Evolutionary conservation across 2,329 filamentous ascomycete species (phyloP).

Genomic region (Tolypocladium cylindrosporum): DNA sequence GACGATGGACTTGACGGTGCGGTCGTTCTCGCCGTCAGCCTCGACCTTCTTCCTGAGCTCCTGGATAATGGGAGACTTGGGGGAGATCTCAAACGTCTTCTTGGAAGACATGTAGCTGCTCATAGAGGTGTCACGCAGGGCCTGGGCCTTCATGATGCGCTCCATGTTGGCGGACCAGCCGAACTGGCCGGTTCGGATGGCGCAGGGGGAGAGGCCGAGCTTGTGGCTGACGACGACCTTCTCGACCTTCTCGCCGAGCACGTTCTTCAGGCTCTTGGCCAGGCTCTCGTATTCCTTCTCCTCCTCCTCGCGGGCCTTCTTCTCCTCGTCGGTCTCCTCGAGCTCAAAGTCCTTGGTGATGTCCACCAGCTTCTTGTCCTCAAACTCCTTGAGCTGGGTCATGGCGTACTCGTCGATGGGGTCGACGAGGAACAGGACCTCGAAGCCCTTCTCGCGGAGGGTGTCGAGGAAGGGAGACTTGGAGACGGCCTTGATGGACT

Average conservation of each 20-base stretch:
- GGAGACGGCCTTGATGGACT: conserved; percentile 95
- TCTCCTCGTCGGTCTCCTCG: conserved; percentile 99
- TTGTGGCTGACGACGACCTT: conserved; percentile 99
- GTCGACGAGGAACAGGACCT: conserved; percentile 98
- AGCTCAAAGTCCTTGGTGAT: conserved; percentile 99
- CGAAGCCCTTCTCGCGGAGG: conserved; percentile 98
- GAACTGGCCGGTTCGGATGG: conserved; percentile 98
- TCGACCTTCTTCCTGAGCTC: conserved; percentile 99
- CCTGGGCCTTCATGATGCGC: conserved; percentile 99
- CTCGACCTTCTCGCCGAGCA: conserved; percentile 98
- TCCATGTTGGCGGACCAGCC: conserved; percentile 99
- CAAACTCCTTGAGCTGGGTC: conserved; percentile 99
- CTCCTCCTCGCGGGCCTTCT: conserved; percentile 86
- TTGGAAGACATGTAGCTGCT: conserved; percentile 99
- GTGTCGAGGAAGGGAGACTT: conserved; percentile 99
- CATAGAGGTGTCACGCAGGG: conserved; percentile 99
- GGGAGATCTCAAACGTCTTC: conserved; percentile 99
- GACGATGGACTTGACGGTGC: conserved; percentile 97
- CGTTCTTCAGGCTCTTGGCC: conserved; percentile 97
- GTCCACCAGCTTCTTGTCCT: conserved; percentile 99
- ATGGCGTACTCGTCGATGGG: conserved; percentile 99
- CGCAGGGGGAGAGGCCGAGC: conserved; percentile 86
- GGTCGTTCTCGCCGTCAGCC: conserved; percentile 93
- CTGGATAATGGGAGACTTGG: conserved; percentile 94
- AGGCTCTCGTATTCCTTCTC: conserved; percentile 97